A percentile compares a stretch with the other conserved stretches of the same genome.
phyloP scores from a whole-genome alignment of 139 green algal species.

The Auxenochlorella pyrenoidosa region DNA sequence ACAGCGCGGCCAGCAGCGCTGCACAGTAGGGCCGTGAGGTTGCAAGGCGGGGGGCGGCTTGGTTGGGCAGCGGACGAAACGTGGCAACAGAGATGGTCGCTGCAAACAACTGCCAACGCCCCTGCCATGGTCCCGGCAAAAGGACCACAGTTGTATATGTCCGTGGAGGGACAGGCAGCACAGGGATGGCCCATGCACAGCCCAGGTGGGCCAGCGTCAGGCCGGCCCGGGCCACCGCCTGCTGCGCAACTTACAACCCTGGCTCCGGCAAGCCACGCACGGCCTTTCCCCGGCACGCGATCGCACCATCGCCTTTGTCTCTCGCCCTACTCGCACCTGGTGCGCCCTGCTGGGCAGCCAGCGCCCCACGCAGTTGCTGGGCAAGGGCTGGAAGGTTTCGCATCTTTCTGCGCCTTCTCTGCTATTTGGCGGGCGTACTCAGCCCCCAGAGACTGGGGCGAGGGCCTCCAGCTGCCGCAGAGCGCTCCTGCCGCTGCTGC shows the following conservation, averaged over 20 bases:
- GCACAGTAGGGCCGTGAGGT: not conserved
- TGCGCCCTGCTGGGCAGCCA: conserved; percentile 5
- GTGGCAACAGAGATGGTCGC: not conserved
- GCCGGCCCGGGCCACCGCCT: no score
- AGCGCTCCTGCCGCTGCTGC: not conserved
- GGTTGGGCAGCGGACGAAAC: not conserved
- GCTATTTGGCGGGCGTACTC: not conserved
- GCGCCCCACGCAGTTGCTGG: conserved; percentile 10
- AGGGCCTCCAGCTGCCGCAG: not conserved
- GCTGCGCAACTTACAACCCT: no score
- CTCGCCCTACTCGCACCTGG: not conserved
- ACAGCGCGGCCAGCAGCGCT: not conserved
- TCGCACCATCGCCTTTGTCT: not conserved
- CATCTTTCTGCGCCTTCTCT: not conserved
- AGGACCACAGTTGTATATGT: no score
- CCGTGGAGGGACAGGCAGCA: no score
- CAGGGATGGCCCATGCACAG: no score
- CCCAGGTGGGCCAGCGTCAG: no score
- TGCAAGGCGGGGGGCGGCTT: not conserved
- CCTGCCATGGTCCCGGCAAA: no score
- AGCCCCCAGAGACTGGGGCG: not conserved
- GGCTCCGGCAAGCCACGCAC: not conserved
- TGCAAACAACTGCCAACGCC: no score
- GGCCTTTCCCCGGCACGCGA: not conserved
- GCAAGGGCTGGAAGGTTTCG: conserved; percentile 7